phyloP scores from a whole-genome alignment of 1,139 yeast genomes.

The Meyerozyma guilliermondii region DNA sequence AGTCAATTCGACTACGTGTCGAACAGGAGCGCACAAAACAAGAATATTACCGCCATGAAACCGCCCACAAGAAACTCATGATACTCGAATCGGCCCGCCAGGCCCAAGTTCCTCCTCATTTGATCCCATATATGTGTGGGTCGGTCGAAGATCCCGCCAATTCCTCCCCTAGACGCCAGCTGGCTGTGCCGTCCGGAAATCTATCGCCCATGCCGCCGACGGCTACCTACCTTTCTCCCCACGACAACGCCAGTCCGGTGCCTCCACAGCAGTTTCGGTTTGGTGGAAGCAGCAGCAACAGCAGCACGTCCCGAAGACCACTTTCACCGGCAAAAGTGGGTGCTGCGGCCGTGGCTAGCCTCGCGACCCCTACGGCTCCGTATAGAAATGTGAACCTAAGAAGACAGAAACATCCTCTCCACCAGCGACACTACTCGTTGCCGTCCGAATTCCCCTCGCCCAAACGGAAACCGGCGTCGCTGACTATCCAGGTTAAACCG shows the following conservation, averaged over 20 bases:
- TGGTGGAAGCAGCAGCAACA: constrained; percentile 20
- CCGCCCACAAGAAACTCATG: constrained; percentile 54
- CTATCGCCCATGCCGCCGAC: constrained; percentile 9
- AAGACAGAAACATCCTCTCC: constrained; percentile 18
- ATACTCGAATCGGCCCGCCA: constrained; percentile 57
- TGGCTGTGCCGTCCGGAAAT: constrained; percentile 5
- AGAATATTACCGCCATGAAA: constrained; percentile 67
- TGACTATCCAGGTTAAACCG: constrained; percentile 41
- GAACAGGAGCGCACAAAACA: constrained; percentile 86
- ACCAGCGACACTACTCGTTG: constrained; percentile 42
- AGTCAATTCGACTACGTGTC: constrained; percentile 57
- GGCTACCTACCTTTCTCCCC: constrained; percentile 12
- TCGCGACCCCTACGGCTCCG: constrained; percentile 33
- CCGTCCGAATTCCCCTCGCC: constrained; percentile 24
- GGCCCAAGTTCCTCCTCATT: constrained; percentile 60
- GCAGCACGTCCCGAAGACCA: constrained; percentile 28
- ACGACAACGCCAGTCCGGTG: constrained; percentile 20
- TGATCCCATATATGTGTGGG: constrained; percentile 61
- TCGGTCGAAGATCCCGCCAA: constrained; percentile 4
- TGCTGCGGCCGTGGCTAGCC: constrained; percentile 63
- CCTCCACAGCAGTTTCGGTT: constrained; percentile 39
- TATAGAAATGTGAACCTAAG: constrained; percentile 15
- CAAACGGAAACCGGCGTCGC: constrained; percentile 4
- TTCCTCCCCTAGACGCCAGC: constrained; percentile 5
- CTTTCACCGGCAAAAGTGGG: constrained; percentile 70